Evolutionary conservation across 305 asterid genomes (phyloP).

Genomic region (Ilex paraguariensis): DNA sequence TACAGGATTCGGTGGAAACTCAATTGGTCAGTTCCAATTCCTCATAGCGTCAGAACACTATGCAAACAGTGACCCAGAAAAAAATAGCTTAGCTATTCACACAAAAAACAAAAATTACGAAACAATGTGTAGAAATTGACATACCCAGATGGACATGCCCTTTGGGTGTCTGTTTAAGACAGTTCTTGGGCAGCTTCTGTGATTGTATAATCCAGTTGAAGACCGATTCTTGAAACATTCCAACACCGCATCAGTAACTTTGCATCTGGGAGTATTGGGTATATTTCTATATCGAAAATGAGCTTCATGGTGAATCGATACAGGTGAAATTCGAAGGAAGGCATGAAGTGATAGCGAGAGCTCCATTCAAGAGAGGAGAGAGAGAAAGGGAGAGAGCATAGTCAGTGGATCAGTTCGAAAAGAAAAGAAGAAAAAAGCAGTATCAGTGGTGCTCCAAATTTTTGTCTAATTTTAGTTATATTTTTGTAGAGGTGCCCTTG

Average conservation of each 20-base stretch:
- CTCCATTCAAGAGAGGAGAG: not conserved
- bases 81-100: no score
- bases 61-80: no score
- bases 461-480: not conserved
- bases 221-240: slow-evolving; percentile 23
- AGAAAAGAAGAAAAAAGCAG: not conserved
- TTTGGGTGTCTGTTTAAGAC: slow-evolving; percentile 12
- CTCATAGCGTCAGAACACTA: not conserved
- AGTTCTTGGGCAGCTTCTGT: slow-evolving; percentile 19
- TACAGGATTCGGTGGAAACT: not conserved
- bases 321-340: not conserved
- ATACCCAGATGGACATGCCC: slow-evolving; percentile 47
- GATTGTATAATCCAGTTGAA: slow-evolving; percentile 18
- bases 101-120: not conserved
- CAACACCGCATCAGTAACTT: slow-evolving; percentile 17
- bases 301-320: not conserved
- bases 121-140: slow-evolving; percentile 10
- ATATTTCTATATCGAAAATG: not conserved
- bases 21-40: not conserved
- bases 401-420: no score
- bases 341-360: not conserved
- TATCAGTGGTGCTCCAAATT: not conserved
- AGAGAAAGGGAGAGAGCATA: not conserved
- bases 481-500: no score
- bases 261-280: slow-evolving; percentile 10